Conservation (phyloP, 2,329 filamentous ascomycete genomes). For the Cercospora berteroae region DNA sequence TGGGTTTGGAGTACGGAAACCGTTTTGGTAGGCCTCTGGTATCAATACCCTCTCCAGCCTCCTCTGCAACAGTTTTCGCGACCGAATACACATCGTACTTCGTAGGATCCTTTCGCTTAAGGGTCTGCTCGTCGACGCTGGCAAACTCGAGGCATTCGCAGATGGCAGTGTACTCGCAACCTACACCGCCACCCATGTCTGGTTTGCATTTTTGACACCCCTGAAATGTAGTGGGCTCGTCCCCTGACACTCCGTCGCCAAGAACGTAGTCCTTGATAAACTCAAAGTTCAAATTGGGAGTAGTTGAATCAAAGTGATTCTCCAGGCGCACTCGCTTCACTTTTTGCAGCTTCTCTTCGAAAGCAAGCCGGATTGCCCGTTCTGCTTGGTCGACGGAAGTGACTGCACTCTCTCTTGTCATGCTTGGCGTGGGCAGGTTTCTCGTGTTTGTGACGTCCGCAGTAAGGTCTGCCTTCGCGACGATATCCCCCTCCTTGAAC, state of each 20-base stretch:
- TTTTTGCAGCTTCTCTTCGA: constrained; percentile 34
- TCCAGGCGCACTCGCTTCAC: constrained; percentile 35
- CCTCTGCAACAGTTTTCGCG: constrained; percentile 25
- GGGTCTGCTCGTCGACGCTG: constrained; percentile 45
- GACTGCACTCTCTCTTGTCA: constrained; percentile 35
- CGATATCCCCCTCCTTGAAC: constrained; percentile 39
- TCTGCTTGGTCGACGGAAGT: constrained; percentile 37
- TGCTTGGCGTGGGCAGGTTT: constrained; percentile 39
- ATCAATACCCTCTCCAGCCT: constrained; percentile 27
- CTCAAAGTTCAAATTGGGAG: constrained; percentile 61
- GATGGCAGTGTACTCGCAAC: constrained; percentile 61
- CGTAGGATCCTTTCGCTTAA: constrained; percentile 31
- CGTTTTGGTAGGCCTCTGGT: constrained; percentile 45
- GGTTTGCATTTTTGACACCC: constrained; percentile 65
- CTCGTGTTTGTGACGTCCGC: constrained; percentile 28
- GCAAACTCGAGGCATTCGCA: constrained; percentile 70
- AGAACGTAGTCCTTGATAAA: constrained; percentile 67
- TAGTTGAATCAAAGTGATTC: constrained; percentile 59
- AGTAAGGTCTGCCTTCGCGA: constrained; percentile 26
- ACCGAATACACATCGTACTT: constrained; percentile 19
- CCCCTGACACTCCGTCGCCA: constrained; percentile 58
- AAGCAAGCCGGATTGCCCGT: constrained; percentile 40
- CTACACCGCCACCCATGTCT: constrained; percentile 51
- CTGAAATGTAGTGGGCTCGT: constrained; percentile 58
- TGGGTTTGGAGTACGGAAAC: constrained; percentile 61